Evolutionary conservation across 768 basidiomycete species (phyloP).

Genomic region (Stropharia rugosoannulata): DNA sequence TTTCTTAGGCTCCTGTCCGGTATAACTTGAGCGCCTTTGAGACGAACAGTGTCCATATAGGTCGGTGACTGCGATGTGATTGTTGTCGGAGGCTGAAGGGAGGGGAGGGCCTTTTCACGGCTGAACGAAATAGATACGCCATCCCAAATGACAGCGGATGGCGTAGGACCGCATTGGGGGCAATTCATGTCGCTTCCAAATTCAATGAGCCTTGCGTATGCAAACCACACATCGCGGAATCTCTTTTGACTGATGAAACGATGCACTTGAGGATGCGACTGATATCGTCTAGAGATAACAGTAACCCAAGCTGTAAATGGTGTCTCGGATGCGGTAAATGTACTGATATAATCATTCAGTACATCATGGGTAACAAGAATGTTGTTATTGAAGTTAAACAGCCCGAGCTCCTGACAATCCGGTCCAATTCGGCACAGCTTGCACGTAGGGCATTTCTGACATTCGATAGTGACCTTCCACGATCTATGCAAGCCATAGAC

Average conservation of each 20-base stretch:
- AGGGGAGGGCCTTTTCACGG: background rate
- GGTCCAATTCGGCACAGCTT: conserved; percentile 20
- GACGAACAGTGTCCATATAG: background rate
- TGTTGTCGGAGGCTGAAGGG: background rate
- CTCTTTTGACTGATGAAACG: background rate
- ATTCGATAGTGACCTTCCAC: conserved; percentile 1
- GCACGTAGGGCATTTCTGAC: conserved; percentile 18
- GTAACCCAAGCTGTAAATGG: conserved; percentile 22
- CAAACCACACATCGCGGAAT: background rate
- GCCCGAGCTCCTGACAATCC: conserved; percentile 18
- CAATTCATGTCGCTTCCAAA: background rate
- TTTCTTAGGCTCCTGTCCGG: background rate
- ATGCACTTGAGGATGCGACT: background rate
- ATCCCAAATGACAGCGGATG: background rate
- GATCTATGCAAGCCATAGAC: conserved; percentile 1
- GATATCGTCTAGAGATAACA: conserved; percentile 14
- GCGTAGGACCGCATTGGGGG: background rate
- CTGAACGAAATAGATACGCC: background rate
- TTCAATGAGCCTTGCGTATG: background rate
- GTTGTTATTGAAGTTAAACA: conserved; percentile 29
- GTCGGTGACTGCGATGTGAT: background rate
- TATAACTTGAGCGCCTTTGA: background rate
- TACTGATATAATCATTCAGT: conserved; percentile 24
- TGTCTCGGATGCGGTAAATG: conserved; percentile 24
- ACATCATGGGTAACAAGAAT: conserved; percentile 23